Evolutionary conservation across 352 stramenopile species (phyloP), one percentile per base, ranked within the genome.

Genomic region (Phytopythium boreale): DNA sequence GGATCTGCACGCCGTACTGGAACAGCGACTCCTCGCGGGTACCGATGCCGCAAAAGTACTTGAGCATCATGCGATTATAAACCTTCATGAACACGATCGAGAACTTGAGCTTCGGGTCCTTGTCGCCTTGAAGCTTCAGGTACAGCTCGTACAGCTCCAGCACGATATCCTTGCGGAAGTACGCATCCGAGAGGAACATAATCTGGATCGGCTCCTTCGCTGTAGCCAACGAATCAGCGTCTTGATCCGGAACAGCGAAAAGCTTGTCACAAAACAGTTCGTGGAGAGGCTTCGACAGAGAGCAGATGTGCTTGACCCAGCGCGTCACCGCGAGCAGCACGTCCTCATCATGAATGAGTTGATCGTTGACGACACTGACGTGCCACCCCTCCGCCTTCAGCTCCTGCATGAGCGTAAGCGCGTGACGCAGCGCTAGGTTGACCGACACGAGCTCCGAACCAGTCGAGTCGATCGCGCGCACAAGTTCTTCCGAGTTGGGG

Each of bases 61-160:
- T 92, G 43, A 84, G 59, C 82, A 93, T 93, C 58, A 97, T 86
- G 9, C 78, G 75, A 52, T 87, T 80, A 67, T 97, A 97, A 1
- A 94, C 84, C 56, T 88, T 91, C 9, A 87, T 71, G 52, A 96
- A 97, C 36, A 89, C 76, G 29, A 91, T 70, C 10, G 91, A 92
- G 59, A 99, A 99, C 62, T 95, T 82, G 31, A 90, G 82, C 71
- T 99, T 99, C 31, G 98, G 97, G 57, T 97, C 83, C 56, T 96
- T 88, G 74, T 98, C 95, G 11, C 92, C 93, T 59, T 99, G 85
- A 2, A 99, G 75, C 61, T 91, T 96, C 36, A 99, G 74, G 69
- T 98, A 98, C 37, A 99, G 72, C 56, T 97, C 77, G 66, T 98
- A 97, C 31, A 98, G 65, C 53, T 88, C 82, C 10, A 88, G 75